Evolutionary conservation across 805 yeast genomes (phyloP).

Genomic region (Cyberlindnera petersonii): DNA sequence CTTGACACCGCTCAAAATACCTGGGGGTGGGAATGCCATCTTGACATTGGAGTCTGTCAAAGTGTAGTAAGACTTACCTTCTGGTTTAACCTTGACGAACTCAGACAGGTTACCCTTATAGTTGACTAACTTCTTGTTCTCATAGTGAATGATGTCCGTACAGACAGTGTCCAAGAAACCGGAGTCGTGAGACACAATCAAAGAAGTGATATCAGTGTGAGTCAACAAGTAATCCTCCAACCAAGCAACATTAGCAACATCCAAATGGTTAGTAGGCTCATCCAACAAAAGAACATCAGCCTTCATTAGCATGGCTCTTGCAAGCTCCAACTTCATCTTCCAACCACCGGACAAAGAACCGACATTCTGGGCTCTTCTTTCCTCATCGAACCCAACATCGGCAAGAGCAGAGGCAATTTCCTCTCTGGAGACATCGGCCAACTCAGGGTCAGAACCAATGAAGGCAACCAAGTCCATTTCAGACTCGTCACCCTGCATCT

Average conservation of each 20-base stretch:
- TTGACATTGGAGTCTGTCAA: slow-evolving; percentile 88
- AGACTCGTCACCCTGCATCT: slow-evolving; percentile 91
- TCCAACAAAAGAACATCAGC: slow-evolving; percentile 93
- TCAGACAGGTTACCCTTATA: slow-evolving; percentile 94
- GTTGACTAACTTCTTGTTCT: slow-evolving; percentile 88
- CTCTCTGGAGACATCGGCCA: slow-evolving; percentile 55
- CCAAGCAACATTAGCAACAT: slow-evolving; percentile 92
- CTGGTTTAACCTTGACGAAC: slow-evolving; percentile 89
- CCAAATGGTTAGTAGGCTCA: slow-evolving; percentile 98
- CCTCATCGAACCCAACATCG: slow-evolving; percentile 88
- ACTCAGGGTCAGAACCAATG: slow-evolving; percentile 85
- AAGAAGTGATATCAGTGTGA: slow-evolving; percentile 84
- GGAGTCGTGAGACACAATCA: slow-evolving; percentile 97
- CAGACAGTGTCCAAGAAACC: slow-evolving; percentile 94
- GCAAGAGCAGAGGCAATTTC: slow-evolving; percentile 74
- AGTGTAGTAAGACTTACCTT: slow-evolving; percentile 93
- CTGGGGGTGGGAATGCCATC: slow-evolving; percentile 99
- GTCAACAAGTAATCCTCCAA: slow-evolving; percentile 78
- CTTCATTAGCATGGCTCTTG: slow-evolving; percentile 97
- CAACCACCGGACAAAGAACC: slow-evolving; percentile 98
- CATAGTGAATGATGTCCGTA: slow-evolving; percentile 95
- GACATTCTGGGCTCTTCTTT: slow-evolving; percentile 83
- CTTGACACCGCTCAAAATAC: slow-evolving; percentile 94
- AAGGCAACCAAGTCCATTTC: slow-evolving; percentile 84
- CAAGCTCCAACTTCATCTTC: slow-evolving; percentile 98